Percentiles rank a stretch among this genome's conserved stretches.
Evolutionary conservation across 257 asterid genomes (phyloP).

Genomic region (Solanum clarkiae): DNA sequence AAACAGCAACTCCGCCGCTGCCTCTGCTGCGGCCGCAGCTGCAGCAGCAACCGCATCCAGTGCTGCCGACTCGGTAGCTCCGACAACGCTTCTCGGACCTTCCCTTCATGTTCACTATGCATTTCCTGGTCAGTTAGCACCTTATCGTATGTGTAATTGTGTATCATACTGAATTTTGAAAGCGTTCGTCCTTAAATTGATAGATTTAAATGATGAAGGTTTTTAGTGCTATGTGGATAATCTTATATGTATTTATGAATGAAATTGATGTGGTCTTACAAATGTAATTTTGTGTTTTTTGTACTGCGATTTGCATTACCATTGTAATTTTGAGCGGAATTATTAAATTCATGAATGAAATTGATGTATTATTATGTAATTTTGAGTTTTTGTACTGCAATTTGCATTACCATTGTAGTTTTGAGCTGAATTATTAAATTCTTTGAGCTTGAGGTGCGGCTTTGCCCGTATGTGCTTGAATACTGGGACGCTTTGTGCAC

Average conservation of each 20-base stretch:
- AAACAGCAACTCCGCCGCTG: conserved; percentile 27
- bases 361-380: background rate
- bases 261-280: background rate
- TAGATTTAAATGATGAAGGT: background rate
- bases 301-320: background rate
- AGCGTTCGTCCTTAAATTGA: background rate
- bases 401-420: background rate
- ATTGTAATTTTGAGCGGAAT: background rate
- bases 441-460: background rate
- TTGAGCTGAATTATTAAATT: background rate
- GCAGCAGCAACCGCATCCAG: conserved; percentile 27
- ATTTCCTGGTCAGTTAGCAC: conserved; percentile 51
- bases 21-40: conserved; percentile 17
- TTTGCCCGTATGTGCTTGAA: background rate
- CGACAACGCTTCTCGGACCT: conserved; percentile 76
- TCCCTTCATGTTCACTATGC: conserved; percentile 84
- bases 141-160: background rate
- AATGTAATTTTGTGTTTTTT: background rate
- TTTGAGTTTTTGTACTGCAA: background rate
- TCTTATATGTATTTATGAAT: background rate
- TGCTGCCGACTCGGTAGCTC: conserved; percentile 47
- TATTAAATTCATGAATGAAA: background rate
- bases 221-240: background rate
- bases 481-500: background rate
- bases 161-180: background rate